These are phyloP conservation scores for Globisporangium iwayamae DNA, from an alignment of 352 stramenopile genomes.

Conservation along the genomic window DNA sequence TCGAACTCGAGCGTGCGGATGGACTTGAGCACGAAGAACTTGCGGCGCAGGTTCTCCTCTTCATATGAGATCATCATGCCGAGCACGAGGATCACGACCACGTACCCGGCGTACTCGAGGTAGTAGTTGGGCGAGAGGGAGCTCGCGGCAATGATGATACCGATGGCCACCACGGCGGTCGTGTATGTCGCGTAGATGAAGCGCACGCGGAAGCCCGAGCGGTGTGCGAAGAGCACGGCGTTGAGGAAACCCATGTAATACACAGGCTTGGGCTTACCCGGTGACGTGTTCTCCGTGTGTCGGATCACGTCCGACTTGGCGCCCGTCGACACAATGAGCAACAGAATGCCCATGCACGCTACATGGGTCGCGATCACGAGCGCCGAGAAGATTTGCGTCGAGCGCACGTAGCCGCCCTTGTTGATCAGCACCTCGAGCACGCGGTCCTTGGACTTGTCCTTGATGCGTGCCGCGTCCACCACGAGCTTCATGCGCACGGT, in stretches of 20 bases:
- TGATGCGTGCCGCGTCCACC: slow-evolving; percentile 40
- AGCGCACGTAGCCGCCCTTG: slow-evolving; percentile 79
- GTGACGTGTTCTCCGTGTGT: slow-evolving; percentile 17
- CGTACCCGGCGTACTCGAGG: slow-evolving; percentile 65
- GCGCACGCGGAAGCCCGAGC: slow-evolving; percentile 71
- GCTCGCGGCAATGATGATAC: slow-evolving; percentile 63
- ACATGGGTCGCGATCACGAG: slow-evolving; percentile 70
- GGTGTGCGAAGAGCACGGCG: slow-evolving; percentile 70
- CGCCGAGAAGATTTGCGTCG: slow-evolving; percentile 71
- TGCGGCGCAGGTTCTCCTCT: slow-evolving; percentile 69
- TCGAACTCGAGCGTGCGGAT: slow-evolving; percentile 80
- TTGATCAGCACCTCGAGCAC: slow-evolving; percentile 60
- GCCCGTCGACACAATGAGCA: slow-evolving; percentile 58
- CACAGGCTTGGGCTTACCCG: slow-evolving; percentile 61
- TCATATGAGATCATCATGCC: slow-evolving; percentile 87
- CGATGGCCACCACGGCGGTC: slow-evolving; percentile 55
- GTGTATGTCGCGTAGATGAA: slow-evolving; percentile 80
- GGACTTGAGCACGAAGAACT: slow-evolving; percentile 82
- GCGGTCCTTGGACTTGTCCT: slow-evolving; percentile 44
- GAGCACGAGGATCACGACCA: slow-evolving; percentile 63
- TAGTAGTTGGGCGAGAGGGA: slow-evolving; percentile 52
- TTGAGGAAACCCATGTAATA: slow-evolving; percentile 87
- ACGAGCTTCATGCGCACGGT: slow-evolving; percentile 40
- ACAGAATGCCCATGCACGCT: slow-evolving; percentile 64
- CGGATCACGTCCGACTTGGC: slow-evolving; percentile 26